Evolutionary conservation across 2,329 filamentous ascomycete species (phyloP).

Genomic region (Claviceps purpurea): DNA sequence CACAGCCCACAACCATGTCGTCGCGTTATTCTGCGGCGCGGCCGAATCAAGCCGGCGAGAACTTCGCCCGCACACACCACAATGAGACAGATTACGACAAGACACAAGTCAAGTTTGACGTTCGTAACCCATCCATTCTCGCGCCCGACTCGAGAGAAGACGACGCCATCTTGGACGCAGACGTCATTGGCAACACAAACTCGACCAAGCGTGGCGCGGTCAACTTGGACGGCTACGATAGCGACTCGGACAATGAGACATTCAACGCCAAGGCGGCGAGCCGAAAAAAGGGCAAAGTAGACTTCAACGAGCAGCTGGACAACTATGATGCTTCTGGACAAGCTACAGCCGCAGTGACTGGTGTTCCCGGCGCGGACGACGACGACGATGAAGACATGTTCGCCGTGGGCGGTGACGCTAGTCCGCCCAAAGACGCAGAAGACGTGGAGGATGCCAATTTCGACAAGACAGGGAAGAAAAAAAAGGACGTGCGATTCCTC

Average conservation of each 20-base stretch:
- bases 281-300: constrained; percentile 35
- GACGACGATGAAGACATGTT: constrained; percentile 77
- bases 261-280: constrained; percentile 63
- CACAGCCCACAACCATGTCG: constrained; percentile 7
- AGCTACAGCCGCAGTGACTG: constrained; percentile 20
- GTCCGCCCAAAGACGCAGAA: constrained; percentile 25
- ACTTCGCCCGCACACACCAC: constrained; percentile 64
- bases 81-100: constrained; percentile 34
- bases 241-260: constrained; percentile 82
- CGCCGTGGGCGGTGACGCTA: constrained; percentile 46
- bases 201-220: constrained; percentile 85
- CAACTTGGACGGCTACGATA: constrained; percentile 94
- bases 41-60: constrained; percentile 72
- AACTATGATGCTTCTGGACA: constrained; percentile 35
- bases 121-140: constrained; percentile 85
- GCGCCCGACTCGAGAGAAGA: constrained; percentile 65
- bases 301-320: constrained; percentile 39
- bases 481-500: constrained; percentile 47
- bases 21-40: constrained; percentile 35
- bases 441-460: constrained; percentile 22
- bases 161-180: constrained; percentile 68
- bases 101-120: constrained; percentile 85
- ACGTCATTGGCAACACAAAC: constrained; percentile 73
- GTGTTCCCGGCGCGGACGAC: constrained; percentile 21
- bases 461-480: constrained; percentile 39